Percentiles rank a stretch among this genome's conserved stretches.
Evolutionary conservation across 2,329 filamentous ascomycete species (phyloP).

Genomic region (Onygenales sp.): DNA sequence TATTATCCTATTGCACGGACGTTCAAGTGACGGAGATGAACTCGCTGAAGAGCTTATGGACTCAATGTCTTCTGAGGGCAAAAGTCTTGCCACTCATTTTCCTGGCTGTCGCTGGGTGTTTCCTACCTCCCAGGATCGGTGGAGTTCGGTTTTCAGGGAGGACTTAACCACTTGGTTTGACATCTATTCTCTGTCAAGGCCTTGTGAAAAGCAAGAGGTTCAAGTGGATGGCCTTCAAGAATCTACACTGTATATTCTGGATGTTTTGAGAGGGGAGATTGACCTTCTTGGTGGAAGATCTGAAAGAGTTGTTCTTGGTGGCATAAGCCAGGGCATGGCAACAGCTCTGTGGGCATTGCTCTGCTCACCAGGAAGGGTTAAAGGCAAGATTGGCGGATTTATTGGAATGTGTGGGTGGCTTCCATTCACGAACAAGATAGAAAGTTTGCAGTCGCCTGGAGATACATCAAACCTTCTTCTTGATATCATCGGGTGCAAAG

Average conservation of each 20-base stretch:
- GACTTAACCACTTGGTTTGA: conserved; percentile 45
- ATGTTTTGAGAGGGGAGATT: conserved; percentile 29
- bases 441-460: not conserved
- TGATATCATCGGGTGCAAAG: conserved; percentile 7
- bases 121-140: conserved; percentile 31
- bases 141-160: conserved; percentile 35
- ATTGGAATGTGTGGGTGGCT: conserved; percentile 44
- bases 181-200: conserved; percentile 31
- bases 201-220: conserved; percentile 25
- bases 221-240: conserved; percentile 31
- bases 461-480: conserved; percentile 9
- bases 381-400: conserved; percentile 31
- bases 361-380: conserved; percentile 13
- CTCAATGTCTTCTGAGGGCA: conserved; percentile 20
- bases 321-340: conserved; percentile 43
- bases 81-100: conserved; percentile 22
- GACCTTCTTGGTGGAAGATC: conserved; percentile 18
- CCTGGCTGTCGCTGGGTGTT: conserved; percentile 38
- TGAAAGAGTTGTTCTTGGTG: conserved; percentile 30
- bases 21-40: conserved; percentile 38
- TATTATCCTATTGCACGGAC: conserved; percentile 36
- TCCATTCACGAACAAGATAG: conserved; percentile 33
- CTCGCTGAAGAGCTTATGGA: conserved; percentile 40
- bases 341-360: conserved; percentile 33
- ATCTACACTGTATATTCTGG: conserved; percentile 26